A percentile compares a stretch with the other conserved stretches of the same genome.
Conservation (phyloP, 2,329 filamentous ascomycete species). For the Colletotrichum sp. region DNA sequence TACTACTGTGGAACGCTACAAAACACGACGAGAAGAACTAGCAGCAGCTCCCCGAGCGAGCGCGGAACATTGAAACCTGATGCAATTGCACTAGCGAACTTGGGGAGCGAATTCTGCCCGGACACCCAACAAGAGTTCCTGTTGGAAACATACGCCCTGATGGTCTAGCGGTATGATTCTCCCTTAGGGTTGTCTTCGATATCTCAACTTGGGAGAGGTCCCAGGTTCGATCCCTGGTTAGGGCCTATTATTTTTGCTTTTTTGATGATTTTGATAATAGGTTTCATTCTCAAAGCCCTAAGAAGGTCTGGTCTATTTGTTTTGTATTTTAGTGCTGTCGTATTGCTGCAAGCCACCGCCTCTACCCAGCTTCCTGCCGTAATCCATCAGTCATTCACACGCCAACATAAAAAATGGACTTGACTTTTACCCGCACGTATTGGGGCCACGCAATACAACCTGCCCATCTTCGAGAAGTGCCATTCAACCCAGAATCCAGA, state of each 20-base stretch:
- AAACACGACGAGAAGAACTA: neutral
- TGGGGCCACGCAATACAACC: fast-evolving
- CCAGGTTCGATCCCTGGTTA: conserved; percentile 10
- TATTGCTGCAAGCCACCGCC: too few species aligned
- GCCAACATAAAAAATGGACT: too few species aligned
- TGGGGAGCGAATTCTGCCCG: fast-evolving
- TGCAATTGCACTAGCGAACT: neutral
- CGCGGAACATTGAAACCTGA: neutral
- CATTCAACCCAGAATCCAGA: too few species aligned
- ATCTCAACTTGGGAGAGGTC: neutral
- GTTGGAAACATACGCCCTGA: neutral
- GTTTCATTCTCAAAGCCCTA: too few species aligned
- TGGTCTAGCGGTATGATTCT: conserved; percentile 13
- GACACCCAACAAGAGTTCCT: fast-evolving
- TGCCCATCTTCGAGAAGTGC: too few species aligned
- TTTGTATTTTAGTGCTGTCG: too few species aligned
- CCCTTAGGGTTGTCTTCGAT: neutral
- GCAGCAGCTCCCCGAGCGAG: neutral
- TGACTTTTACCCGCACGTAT: too few species aligned
- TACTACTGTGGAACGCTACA: neutral
- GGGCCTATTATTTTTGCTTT: neutral
- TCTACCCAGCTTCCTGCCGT: too few species aligned
- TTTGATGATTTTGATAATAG: neutral
- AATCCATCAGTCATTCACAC: too few species aligned
- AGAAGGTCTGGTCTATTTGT: too few species aligned